Percentiles rank a stretch among this genome's conserved stretches.
phyloP scores from a whole-genome alignment of 495 filamentous ascomycete species.

The Neurospora sublineolata region DNA sequence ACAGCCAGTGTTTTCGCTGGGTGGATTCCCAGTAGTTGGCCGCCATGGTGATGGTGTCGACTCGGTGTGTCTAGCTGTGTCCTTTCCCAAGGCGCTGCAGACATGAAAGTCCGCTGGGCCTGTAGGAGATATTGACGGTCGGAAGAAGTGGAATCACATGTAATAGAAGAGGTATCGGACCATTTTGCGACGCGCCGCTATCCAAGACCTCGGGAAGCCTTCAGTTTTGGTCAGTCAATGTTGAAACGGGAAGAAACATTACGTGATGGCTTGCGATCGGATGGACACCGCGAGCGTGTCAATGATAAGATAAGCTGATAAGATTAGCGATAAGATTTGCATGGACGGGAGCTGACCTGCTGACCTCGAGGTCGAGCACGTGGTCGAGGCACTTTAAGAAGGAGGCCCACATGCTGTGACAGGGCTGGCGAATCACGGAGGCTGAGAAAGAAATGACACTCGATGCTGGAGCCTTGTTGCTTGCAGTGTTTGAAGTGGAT shows the following conservation, averaged over 20 bases:
- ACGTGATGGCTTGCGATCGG: not conserved
- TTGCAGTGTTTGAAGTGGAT: not conserved
- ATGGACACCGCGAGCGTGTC: not conserved
- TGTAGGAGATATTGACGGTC: not conserved
- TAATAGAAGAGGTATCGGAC: not conserved
- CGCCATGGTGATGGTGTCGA: constrained; percentile 50
- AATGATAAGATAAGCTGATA: not conserved
- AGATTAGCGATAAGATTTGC: not conserved
- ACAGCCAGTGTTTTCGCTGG: constrained; percentile 82
- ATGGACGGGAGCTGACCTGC: not conserved
- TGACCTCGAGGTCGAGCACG: not conserved
- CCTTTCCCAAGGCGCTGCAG: not conserved
- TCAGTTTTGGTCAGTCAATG: not conserved
- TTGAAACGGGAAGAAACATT: not conserved
- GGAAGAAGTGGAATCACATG: not conserved
- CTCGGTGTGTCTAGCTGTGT: not conserved
- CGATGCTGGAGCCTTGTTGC: not conserved
- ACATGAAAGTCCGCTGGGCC: not conserved
- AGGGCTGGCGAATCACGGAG: not conserved
- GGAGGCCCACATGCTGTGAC: not conserved
- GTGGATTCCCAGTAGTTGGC: constrained; percentile 96
- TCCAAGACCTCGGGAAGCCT: not conserved
- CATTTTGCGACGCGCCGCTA: not conserved
- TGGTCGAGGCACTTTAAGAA: not conserved
- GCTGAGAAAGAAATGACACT: not conserved